Evolutionary conservation across 2,329 filamentous ascomycete genomes (phyloP), one percentile per base, ranked within the genome.

Genomic region (Exophiala phaeomuriformis): DNA sequence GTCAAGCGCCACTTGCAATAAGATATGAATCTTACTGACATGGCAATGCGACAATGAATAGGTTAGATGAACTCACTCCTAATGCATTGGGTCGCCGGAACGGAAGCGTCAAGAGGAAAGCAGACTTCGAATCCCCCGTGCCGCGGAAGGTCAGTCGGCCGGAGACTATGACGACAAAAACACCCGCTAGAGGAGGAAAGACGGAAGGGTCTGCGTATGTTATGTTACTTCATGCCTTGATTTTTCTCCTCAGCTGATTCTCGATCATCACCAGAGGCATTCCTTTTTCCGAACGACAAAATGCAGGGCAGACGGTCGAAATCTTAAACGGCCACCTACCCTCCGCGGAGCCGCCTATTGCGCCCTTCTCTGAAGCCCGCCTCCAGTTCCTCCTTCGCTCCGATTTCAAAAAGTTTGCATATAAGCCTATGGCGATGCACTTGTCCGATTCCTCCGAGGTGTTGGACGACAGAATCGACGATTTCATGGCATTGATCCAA

Each of bases 371-470:
- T 7, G 87, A 93, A 68, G 67, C 88, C 10, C 85, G 93, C 47
- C 83, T 97, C 67, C 90, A 87, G 66, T 77, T 95, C 19, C 90
- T 85, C 4, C 87, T 89, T 2, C 87, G 88, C 55, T 91, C 89
- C 1, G 91, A 97, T 67, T 79, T 89, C 65, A 90, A 90, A 68
- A 96, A 95, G 68, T 85, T 96, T 62, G 82, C 77, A 1, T 98
- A 97, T 71, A 93, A 90, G 66, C 88, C 90, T 1, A 84, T 97
- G 77, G 86, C 88, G 1, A 95, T 97, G 90, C 95, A 95, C 65
- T 77, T 93, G 4, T 90, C 88, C 3, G 90, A 96, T 67, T 84
- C 89, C 0, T 95, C 91, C 3, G 90, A 95, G 68, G 88, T 95
- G 42, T 78, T 97, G 5, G 93, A 98, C 70, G 91, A 97, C 70